phyloP scores from a whole-genome alignment of 2,329 filamentous ascomycete genomes.

The Penicillium hordei region DNA sequence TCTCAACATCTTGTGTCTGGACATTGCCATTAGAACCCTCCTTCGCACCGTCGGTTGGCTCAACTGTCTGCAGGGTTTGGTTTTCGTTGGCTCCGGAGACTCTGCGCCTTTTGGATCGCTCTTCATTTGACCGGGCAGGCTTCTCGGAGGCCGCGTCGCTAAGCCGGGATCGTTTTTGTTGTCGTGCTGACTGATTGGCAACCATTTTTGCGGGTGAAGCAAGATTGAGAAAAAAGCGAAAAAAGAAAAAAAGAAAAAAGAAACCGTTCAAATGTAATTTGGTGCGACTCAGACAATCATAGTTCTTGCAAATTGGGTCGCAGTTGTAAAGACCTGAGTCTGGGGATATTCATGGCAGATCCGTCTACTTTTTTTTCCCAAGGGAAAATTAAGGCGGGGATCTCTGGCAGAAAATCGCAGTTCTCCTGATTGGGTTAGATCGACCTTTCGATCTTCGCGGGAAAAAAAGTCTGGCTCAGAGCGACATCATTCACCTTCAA shows the following conservation, averaged over 20 bases:
- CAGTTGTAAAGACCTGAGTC: conserved; percentile 1
- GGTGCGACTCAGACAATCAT: conserved; percentile 4
- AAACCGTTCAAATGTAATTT: background rate
- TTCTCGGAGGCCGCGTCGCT: conserved; percentile 30
- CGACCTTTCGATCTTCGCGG: conserved; percentile 2
- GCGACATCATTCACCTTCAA: conserved; percentile 7
- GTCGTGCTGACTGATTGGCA: conserved; percentile 19
- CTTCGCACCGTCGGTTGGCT: conserved; percentile 16
- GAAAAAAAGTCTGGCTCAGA: conserved; percentile 12
- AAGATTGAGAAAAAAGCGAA: background rate
- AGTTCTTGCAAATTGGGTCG: background rate
- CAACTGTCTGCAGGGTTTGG: conserved; percentile 31
- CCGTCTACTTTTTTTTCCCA: conserved; percentile 23
- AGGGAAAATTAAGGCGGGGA: conserved; percentile 18
- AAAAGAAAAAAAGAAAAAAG: background rate
- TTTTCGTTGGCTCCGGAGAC: conserved; percentile 25
- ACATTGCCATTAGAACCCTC: conserved; percentile 20
- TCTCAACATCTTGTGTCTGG: conserved; percentile 14
- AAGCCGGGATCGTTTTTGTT: conserved; percentile 33
- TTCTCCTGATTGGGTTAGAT: conserved; percentile 10
- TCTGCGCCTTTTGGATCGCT: conserved; percentile 35
- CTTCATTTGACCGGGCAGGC: conserved; percentile 20
- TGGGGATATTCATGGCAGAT: conserved; percentile 5
- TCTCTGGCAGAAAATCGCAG: conserved; percentile 17
- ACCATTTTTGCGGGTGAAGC: conserved; percentile 14